phyloP scores from a whole-genome alignment of 192 early-diverging fungal species.

The Funneliformis mosseae region DNA sequence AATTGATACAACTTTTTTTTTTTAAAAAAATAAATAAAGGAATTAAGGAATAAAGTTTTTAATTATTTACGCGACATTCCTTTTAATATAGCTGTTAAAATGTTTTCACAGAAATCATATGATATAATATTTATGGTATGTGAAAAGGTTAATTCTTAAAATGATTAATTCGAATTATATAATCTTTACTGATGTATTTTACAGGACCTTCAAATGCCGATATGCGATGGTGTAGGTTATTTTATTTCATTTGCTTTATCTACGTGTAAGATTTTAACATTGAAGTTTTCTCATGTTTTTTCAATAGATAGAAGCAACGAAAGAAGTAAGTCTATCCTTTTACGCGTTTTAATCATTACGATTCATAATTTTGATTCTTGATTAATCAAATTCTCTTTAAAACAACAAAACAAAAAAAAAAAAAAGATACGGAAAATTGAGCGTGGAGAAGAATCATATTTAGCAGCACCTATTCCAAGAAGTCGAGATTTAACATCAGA shows the following conservation, averaged over 20 bases:
- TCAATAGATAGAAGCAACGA: neutral
- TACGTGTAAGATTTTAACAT: neutral
- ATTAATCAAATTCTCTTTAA: neutral
- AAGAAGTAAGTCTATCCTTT: neutral
- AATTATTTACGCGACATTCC: neutral
- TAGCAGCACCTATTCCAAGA: neutral
- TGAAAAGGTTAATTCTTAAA: neutral
- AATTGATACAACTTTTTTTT: neutral
- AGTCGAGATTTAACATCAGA: neutral
- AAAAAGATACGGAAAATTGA: constrained; percentile 7
- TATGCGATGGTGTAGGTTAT: constrained; percentile 4
- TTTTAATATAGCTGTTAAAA: neutral
- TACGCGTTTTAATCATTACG: neutral
- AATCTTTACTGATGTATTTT: neutral
- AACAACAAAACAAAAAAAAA: neutral
- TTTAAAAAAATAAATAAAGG: too few relatives aligned
- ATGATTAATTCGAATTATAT: neutral
- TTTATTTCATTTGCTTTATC: neutral
- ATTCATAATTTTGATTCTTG: too few relatives aligned
- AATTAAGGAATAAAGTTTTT: too few relatives aligned
- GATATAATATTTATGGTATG: constrained; percentile 15
- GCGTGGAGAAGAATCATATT: constrained; percentile 3
- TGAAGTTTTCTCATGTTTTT: neutral
- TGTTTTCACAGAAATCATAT: neutral
- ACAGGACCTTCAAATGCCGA: constrained; percentile 8